Evolutionary conservation across 352 stramenopile species (phyloP).

Genomic region (Phytophthora kernoviae): DNA sequence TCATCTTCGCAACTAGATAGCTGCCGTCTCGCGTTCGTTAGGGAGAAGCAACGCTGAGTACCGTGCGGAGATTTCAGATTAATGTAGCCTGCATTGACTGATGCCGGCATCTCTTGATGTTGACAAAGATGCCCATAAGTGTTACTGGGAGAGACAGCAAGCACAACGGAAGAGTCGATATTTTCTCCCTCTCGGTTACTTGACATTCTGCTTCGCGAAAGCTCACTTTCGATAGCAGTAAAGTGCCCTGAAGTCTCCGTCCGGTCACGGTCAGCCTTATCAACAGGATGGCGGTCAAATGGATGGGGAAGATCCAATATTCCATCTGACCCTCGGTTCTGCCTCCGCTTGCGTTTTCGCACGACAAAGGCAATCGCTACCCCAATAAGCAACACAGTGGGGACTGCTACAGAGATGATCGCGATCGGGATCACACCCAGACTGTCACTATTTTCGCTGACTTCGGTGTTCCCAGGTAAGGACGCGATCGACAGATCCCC

Average conservation of each 20-base stretch:
- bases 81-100: conserved; percentile 17
- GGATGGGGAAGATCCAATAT: conserved; percentile 29
- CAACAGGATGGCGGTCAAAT: conserved; percentile 21
- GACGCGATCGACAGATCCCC: too few relatives aligned
- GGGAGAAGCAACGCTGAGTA: background rate
- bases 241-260: conserved; percentile 30
- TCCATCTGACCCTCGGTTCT: conserved; percentile 21
- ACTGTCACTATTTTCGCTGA: background rate
- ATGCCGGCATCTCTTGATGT: conserved; percentile 3
- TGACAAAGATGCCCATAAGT: conserved; percentile 5
- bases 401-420: conserved; percentile 28
- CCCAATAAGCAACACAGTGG: conserved; percentile 15
- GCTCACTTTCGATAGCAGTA: conserved; percentile 29
- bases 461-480: conserved; percentile 12
- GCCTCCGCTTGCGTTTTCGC: conserved; percentile 23
- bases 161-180: too few relatives aligned
- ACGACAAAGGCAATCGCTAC: conserved; percentile 20
- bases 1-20: conserved; percentile 6
- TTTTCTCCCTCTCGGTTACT: conserved; percentile 17
- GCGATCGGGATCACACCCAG: conserved; percentile 15
- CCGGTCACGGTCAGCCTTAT: conserved; percentile 21
- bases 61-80: conserved; percentile 23
- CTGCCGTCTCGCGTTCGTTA: conserved; percentile 9
- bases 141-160: conserved; percentile 13
- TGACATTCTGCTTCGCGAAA: conserved; percentile 31